Evolutionary conservation across 768 basidiomycete species (phyloP).

Genomic region (Xerocomus brunneocitrinus): DNA sequence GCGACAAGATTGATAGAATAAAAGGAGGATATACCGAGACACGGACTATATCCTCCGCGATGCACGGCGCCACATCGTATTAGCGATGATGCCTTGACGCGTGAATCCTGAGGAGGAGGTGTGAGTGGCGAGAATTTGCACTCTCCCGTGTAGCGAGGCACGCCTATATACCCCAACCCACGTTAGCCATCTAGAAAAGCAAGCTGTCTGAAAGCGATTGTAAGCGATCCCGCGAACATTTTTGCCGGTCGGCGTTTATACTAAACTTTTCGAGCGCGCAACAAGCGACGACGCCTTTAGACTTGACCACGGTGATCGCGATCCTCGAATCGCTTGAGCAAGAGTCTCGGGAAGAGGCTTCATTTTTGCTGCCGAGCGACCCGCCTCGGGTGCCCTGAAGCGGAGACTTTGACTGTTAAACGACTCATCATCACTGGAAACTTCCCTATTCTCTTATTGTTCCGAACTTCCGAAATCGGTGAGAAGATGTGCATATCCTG

Average conservation of each 20-base stretch:
- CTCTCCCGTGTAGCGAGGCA: background rate
- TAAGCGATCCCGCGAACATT: constrained; percentile 32
- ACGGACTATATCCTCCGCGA: background rate
- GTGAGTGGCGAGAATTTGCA: background rate
- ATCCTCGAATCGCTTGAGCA: constrained; percentile 28
- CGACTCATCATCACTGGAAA: background rate
- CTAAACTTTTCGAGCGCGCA: constrained; percentile 8
- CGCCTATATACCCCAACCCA: background rate
- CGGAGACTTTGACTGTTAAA: background rate
- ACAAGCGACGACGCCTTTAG: constrained; percentile 28
- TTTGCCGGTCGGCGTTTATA: constrained; percentile 23
- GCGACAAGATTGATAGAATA: background rate
- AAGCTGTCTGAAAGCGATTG: background rate
- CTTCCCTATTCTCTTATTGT: background rate
- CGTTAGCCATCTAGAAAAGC: background rate
- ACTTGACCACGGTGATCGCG: constrained; percentile 23
- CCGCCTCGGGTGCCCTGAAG: constrained; percentile 4
- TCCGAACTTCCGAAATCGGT: constrained; percentile 1
- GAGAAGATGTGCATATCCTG: background rate
- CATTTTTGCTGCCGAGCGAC: constrained; percentile 24
- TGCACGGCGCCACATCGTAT: background rate
- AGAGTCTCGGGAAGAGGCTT: constrained; percentile 15
- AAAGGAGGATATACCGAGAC: background rate
- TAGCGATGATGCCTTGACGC: background rate
- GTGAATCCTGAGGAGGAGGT: background rate